Percentiles rank a stretch among this genome's conserved stretches.
These are phyloP conservation scores for Amaranthus tricolor DNA, from an alignment of 179 eudicot genomes.

Conservation along the genomic window DNA sequence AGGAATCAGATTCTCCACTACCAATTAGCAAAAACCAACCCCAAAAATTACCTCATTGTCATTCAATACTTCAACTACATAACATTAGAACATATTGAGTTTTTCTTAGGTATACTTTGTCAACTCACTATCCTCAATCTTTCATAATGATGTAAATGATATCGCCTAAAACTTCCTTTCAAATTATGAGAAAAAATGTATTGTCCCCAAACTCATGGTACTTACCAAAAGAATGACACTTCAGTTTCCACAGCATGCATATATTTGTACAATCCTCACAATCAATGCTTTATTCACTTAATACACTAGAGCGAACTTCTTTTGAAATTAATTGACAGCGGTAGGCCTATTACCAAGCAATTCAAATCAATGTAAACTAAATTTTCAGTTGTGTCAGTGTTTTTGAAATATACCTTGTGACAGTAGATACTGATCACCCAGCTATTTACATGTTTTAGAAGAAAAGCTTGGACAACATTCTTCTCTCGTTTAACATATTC, in stretches of 20 bases:
- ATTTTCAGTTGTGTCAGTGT: not conserved
- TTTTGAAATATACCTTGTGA: conserved; percentile 61
- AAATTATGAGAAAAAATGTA: not conserved
- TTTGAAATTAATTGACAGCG: too few relatives aligned
- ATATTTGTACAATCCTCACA: not conserved
- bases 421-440: conserved; percentile 92
- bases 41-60: too few relatives aligned
- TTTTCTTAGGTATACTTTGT: too few relatives aligned
- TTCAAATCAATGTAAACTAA: not conserved
- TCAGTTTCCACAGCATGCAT: not conserved
- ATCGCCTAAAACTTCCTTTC: not conserved
- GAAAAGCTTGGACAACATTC: conserved; percentile 64
- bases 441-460: conserved; percentile 65
- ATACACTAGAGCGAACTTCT: not conserved
- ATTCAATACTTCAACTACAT: too few relatives aligned
- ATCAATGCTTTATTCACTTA: not conserved
- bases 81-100: too few relatives aligned
- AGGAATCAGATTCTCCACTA: too few relatives aligned
- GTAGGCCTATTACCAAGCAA: not conserved
- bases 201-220: not conserved
- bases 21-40: too few relatives aligned
- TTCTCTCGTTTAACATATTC: conserved; percentile 91
- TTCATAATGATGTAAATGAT: too few relatives aligned
- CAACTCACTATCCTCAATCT: too few relatives aligned
- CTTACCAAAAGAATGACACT: not conserved